Evolutionary conservation across 345 rosid species (phyloP).

Genomic region (Leavenworthia alabamica): DNA sequence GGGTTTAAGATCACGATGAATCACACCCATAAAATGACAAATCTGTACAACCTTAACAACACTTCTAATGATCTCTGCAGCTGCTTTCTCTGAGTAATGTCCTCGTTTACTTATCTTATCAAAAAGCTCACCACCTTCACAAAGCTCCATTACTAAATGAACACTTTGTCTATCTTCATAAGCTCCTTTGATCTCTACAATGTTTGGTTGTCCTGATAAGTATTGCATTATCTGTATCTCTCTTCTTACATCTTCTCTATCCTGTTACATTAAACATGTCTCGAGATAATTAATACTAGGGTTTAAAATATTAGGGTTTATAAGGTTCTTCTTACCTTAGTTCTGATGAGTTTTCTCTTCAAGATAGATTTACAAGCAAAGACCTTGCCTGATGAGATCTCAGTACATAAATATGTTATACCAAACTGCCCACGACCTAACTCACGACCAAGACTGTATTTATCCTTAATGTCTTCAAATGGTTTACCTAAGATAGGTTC

Average conservation of each 20-base stretch:
- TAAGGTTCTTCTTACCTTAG: slow-evolving; percentile 10
- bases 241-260: slow-evolving; percentile 64
- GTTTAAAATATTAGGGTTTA: background rate
- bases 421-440: slow-evolving; percentile 87
- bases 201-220: slow-evolving; percentile 73
- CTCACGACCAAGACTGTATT: slow-evolving; percentile 55
- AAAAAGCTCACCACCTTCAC: slow-evolving; percentile 91
- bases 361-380: slow-evolving; percentile 81
- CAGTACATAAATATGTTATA: slow-evolving; percentile 62
- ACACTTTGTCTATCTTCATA: slow-evolving; percentile 71
- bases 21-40: slow-evolving; percentile 85
- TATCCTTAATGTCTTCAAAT: slow-evolving; percentile 54
- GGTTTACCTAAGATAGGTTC: slow-evolving; percentile 61
- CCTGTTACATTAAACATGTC: slow-evolving; percentile 16
- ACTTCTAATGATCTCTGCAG: slow-evolving; percentile 51
- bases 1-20: slow-evolving; percentile 87
- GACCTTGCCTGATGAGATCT: slow-evolving; percentile 55
- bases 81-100: slow-evolving; percentile 74
- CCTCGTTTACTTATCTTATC: slow-evolving; percentile 68
- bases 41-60: slow-evolving; percentile 69
- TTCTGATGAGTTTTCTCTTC: slow-evolving; percentile 58
- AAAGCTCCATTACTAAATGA: slow-evolving; percentile 86
- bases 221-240: slow-evolving; percentile 85
- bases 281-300: background rate
- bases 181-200: slow-evolving; percentile 72